Evolutionary conservation across 2,329 filamentous ascomycete species (phyloP), one percentile per base, ranked within the genome.

Genomic region (Thermoascus crustaceus): DNA sequence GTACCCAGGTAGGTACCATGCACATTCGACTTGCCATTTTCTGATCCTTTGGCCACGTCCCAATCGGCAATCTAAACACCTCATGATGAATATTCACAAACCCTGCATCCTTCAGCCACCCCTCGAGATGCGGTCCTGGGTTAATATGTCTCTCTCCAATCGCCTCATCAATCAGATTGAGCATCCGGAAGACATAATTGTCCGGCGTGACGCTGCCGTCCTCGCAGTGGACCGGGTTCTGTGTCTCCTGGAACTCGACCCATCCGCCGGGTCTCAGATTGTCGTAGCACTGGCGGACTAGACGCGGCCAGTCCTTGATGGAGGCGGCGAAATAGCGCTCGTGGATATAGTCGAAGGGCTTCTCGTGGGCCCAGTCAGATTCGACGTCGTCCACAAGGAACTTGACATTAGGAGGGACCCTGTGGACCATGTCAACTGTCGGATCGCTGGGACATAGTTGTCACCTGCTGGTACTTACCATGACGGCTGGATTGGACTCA

Each of bases 321-420:
- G 38, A 35, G 11, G 30, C 35, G 18, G 38, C 30, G 11, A 47
- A 35, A 26, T 45, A 36, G 22, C 48, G 45, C n/a, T 14, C 37
- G 32, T 48, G 45, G 18, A 50, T 48, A 19, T 41, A 46, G 33
- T 50, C 48, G 26, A 50, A 50, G 10, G 35, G 32, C 9, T 42
- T 38, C 19, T 39, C 27, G 13, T 40, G 37, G 8, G 34, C 30
- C 48, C 48, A 50, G 4, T 43, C 37, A 11, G 38, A 34, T 24
- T 46, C 43, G 4, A 37, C 27, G 38, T 50, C 48, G 20, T 48
- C 41, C 18, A 50, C 39, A 30, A 45, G 43, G 30, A 50, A 49
- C 19, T 26, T n/a, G 7, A 40, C 43, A 37, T 51, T 51, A 11
- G 48, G 46, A 35, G 47, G 44, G 9, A 47, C 43, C 35, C 45